Percentiles rank a stretch among this genome's conserved stretches.
phyloP scores from a whole-genome alignment of 1,284 basidiomycete species.

The Apiotrichum montevideense region DNA sequence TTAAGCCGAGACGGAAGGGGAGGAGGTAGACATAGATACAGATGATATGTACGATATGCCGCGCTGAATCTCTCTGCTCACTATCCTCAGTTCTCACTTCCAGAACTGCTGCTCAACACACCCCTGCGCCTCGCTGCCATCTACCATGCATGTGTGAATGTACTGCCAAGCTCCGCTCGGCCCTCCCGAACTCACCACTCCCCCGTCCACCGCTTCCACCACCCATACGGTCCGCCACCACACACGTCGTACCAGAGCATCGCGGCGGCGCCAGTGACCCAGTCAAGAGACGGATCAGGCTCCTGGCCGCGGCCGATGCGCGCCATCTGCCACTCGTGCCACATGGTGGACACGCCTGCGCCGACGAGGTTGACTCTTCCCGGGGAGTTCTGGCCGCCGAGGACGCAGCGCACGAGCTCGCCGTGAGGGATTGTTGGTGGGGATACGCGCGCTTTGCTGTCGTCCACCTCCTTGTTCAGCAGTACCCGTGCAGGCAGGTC shows the following conservation, averaged over 20 bases:
- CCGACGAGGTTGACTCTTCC: conserved; percentile 33
- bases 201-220: conserved; percentile 10
- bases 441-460: conserved; percentile 20
- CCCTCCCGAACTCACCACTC: conserved; percentile 1
- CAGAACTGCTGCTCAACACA: too few relatives aligned
- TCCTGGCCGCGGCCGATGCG: conserved; percentile 34
- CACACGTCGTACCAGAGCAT: conserved; percentile 31
- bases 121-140: too few relatives aligned
- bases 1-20: background rate
- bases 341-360: conserved; percentile 36
- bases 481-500: conserved; percentile 27
- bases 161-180: too few relatives aligned
- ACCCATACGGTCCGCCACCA: conserved; percentile 24
- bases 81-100: too few relatives aligned
- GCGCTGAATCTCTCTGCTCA: too few relatives aligned
- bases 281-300: conserved; percentile 30
- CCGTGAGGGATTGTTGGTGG: conserved; percentile 31
- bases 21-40: background rate
- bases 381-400: conserved; percentile 20
- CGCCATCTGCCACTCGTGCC: conserved; percentile 45
- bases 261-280: conserved; percentile 22
- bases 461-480: conserved; percentile 24
- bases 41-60: background rate
- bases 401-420: conserved; percentile 15
- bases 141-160: too few relatives aligned